Base-by-base conservation (phyloP, 129 eudicot species). In the Lactuca saligna region DNA sequence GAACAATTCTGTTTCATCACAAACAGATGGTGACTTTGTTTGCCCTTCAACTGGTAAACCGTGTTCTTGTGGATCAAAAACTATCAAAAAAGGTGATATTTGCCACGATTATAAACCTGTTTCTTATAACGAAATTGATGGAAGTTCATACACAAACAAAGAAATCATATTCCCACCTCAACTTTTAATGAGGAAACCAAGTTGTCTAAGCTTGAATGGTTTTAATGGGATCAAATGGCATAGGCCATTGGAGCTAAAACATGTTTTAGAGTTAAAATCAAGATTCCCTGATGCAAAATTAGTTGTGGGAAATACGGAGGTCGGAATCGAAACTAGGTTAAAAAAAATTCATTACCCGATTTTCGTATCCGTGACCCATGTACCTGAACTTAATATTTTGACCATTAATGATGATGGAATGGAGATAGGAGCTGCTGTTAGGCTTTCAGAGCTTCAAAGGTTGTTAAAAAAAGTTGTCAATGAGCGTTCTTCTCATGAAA, bases 21-120 rank as follows among this genome's bases (percentile, higher is more conserved):
- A 64, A 48, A 56, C 35, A 9, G 70, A 29, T 33, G 79, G 84
- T 37, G 94, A 94, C 63, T 81, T 83, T 66, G 41, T 94, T 57
- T 94, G 99, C 79, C 99, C 99, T 44, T 90, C 97, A 39, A 94
- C 97, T 57, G 99, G 99, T 56, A 83, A 85, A 77, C 99, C 97
- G 9, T 94, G 99, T 81, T 85, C 97, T 39, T 94, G 99, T 65
- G 86, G 93, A 65, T 48, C 75, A 68, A 81, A 79, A 34, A 66
- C 77, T 4, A 9, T 33, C 13, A 44, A 80, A 59, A 68, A 56
- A 72, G 62, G 57, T 17, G 8, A 56, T 17, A 76, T 56, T 17
- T 57, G 72, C 63, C 56, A 68, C 31, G 61, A 68, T 35, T 57
- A 63, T 46, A 80, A 76, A 68, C 87, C 89, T 9, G 58, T 85